phyloP scores from a whole-genome alignment of 495 filamentous ascomycete species.

The Penicillium salamii region DNA sequence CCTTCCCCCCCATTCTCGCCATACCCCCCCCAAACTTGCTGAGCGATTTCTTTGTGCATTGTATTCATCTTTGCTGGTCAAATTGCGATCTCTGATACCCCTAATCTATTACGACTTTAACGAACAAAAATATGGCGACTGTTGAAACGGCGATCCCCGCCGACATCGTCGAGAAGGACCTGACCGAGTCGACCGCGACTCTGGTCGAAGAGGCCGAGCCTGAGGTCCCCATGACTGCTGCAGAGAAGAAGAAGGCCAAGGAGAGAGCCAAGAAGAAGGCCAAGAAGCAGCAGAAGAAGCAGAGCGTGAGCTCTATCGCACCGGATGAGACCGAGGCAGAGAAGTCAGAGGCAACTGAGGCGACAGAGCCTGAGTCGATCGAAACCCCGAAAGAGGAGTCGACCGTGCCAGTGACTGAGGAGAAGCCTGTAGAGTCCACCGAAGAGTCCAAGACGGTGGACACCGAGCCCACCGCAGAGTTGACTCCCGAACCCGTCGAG shows the following conservation, averaged over 20 bases:
- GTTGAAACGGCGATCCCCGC: slow-evolving; percentile 2
- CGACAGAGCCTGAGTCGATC: slow-evolving; percentile 2
- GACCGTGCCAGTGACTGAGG: neutral
- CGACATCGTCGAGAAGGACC: slow-evolving; percentile 1
- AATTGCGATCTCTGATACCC: slow-evolving; percentile 5
- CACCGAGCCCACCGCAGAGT: neutral
- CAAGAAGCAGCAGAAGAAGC: slow-evolving; percentile 8
- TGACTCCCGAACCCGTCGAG: neutral
- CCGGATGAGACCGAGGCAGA: slow-evolving; percentile 5
- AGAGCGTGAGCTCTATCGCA: slow-evolving; percentile 2
- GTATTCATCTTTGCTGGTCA: slow-evolving; percentile 12
- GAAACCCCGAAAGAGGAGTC: slow-evolving; percentile 7
- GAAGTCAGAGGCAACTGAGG: neutral
- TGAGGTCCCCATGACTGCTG: slow-evolving; percentile 5
- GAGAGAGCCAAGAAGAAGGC: slow-evolving; percentile 3
- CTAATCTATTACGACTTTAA: slow-evolving; percentile 5
- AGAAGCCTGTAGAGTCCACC: neutral
- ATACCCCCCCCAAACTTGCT: slow-evolving; percentile 4
- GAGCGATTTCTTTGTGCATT: slow-evolving; percentile 7
- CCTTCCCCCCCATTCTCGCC: neutral
- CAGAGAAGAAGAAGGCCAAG: slow-evolving; percentile 7
- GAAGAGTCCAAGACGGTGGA: neutral
- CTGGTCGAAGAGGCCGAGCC: slow-evolving; percentile 2
- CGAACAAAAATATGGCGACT: slow-evolving; percentile 8
- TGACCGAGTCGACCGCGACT: slow-evolving; percentile 3